Evolutionary conservation across 257 asterid genomes (phyloP), one percentile per base, ranked within the genome.

Genomic region (Galeopsis tetrahit): DNA sequence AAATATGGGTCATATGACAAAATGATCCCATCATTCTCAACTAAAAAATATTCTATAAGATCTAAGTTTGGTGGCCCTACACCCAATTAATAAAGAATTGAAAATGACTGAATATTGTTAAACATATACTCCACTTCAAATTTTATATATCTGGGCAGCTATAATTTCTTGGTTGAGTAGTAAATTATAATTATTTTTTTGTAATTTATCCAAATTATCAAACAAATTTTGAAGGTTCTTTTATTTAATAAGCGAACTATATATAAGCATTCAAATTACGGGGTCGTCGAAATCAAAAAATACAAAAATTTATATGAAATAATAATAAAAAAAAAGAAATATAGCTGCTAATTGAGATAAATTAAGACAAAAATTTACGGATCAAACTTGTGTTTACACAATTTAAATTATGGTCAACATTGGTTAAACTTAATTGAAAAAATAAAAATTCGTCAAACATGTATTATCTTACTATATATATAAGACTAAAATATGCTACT

Each of bases 21-120:
- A 66, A 70, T 71, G 75, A 76, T 77, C 82, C 79, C 70, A 34
- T n/a, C 70, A 34, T n/a, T 67, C 38, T 53, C 51, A 38, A 52
- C 64, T n/a, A 4, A 68, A 35, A 51, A 49, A 33, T 32, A 13
- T 4, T 10, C 42, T 28, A 21, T 35, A 65, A 11, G 28, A 68
- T 2, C 51, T 8, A 43, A 44, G 21, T 5, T 11, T 46, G 31
- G 39, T 44, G 56, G 70, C 39, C 71, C 59, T 35, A 11, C 31
- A 65, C 40, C 21, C 11, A 65, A 43, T 43, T 21, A 10, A 44
- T 10, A 44, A 10, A 10, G 7, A 42, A 3, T 11, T 8, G 51
- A 44, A 44, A 14, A 49, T 49, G 56, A n/a, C 28, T 49, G 56
- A 14, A 49, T 49, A 14, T n/a, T 5, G 28, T 49, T 49, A 49